phyloP scores from a whole-genome alignment of 495 filamentous ascomycete species.

The Lichenothelia convexa region DNA sequence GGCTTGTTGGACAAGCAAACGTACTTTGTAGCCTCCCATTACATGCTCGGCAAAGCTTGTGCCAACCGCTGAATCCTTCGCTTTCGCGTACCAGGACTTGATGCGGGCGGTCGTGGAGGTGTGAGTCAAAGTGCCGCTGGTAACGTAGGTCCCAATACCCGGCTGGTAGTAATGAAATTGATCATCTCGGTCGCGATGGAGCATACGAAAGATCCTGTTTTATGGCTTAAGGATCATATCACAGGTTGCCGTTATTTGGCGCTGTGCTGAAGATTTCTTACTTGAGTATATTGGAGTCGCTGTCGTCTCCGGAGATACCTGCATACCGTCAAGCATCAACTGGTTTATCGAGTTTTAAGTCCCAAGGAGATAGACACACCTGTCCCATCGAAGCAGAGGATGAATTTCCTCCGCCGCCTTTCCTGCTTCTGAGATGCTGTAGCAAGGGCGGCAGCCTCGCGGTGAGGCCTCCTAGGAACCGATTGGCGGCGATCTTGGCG shows the following conservation, averaged over 20 bases:
- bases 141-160: constrained; percentile 73
- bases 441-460: neutral
- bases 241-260: too few species aligned
- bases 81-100: constrained; percentile 61
- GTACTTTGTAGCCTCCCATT: constrained; percentile 55
- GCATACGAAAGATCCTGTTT: constrained; percentile 57
- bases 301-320: constrained; percentile 53
- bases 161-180: constrained; percentile 58
- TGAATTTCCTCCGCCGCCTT: constrained; percentile 33
- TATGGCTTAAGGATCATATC: too few species aligned
- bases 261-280: too few species aligned
- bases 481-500: neutral
- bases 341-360: too few species aligned
- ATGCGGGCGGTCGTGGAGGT: constrained; percentile 43
- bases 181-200: constrained; percentile 35
- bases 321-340: too few species aligned
- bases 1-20: neutral
- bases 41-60: constrained; percentile 72
- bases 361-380: too few species aligned
- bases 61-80: constrained; percentile 70
- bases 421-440: neutral
- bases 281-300: constrained; percentile 82
- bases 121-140: constrained; percentile 45
- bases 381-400: constrained; percentile 80
- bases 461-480: too few species aligned